These are phyloP conservation scores for Fragaria iinumae DNA, from an alignment of 306 rosid species.

Conservation along the genomic window DNA sequence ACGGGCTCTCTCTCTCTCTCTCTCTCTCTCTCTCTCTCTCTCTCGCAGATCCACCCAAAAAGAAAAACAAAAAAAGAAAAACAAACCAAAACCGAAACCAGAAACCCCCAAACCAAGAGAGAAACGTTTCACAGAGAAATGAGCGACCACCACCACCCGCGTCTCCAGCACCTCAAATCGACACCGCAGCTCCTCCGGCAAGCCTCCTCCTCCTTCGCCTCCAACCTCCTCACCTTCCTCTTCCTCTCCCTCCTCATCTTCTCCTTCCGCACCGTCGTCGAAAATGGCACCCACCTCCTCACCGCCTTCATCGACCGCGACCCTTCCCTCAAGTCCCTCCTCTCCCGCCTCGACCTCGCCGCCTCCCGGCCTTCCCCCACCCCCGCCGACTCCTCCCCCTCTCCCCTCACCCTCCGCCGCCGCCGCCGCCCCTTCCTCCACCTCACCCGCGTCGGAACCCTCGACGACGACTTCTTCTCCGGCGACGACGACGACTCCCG, in stretches of 20 bases:
- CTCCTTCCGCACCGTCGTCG: constrained; percentile 73
- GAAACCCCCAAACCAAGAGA: background rate
- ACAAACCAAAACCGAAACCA: background rate
- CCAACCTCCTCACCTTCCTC: constrained; percentile 58
- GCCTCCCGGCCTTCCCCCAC: constrained; percentile 17
- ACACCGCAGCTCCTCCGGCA: constrained; percentile 48
- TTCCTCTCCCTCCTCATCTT: constrained; percentile 74
- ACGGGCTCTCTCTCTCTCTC: no score
- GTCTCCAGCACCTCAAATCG: constrained; percentile 60
- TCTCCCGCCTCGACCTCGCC: constrained; percentile 78
- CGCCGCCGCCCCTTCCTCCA: constrained; percentile 75
- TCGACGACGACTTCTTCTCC: constrained; percentile 85
- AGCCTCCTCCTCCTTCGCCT: constrained; percentile 45
- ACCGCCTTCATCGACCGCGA: constrained; percentile 84
- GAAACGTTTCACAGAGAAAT: constrained; percentile 17
- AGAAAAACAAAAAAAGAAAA: no score
- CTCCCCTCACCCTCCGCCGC: constrained; percentile 29
- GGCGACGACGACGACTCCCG: constrained; percentile 70
- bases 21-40: no score
- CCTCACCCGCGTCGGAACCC: constrained; percentile 86
- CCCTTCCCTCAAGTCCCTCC: constrained; percentile 67
- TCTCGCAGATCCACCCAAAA: no score
- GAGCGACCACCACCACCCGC: constrained; percentile 53
- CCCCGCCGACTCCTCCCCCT: constrained; percentile 32
- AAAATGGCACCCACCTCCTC: constrained; percentile 60